Evolutionary conservation across 2,329 filamentous ascomycete genomes (phyloP).

Genomic region (Aspergillus brasiliensis): DNA sequence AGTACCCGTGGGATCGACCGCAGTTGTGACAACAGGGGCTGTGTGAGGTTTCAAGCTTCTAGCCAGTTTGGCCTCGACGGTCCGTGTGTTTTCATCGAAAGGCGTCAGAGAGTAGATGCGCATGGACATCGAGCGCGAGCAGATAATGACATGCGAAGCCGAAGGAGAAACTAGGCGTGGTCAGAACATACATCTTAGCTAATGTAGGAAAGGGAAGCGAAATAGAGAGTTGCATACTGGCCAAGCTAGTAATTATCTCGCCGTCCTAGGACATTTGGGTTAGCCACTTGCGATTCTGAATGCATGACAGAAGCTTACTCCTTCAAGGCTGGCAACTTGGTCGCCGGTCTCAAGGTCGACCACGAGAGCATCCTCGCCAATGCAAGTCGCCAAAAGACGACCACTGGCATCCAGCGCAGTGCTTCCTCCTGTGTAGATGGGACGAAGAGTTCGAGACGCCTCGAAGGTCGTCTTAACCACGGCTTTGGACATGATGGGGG

Average conservation of each 20-base stretch:
- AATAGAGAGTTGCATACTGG: slow-evolving; percentile 35
- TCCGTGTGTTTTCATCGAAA: slow-evolving; percentile 56
- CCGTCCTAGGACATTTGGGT: slow-evolving; percentile 61
- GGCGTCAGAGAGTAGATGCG: slow-evolving; percentile 76
- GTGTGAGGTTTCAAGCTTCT: slow-evolving; percentile 86
- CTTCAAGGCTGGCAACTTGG: slow-evolving; percentile 83
- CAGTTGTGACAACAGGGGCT: slow-evolving; percentile 83
- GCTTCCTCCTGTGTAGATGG: slow-evolving; percentile 90
- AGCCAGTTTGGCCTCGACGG: slow-evolving; percentile 67
- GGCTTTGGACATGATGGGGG: slow-evolving; percentile 52
- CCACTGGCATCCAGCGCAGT: slow-evolving; percentile 81
- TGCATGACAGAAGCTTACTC: slow-evolving; percentile 58
- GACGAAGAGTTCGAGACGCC: slow-evolving; percentile 77
- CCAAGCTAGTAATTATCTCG: slow-evolving; percentile 49
- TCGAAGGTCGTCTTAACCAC: slow-evolving; percentile 85
- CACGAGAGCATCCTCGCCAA: slow-evolving; percentile 90
- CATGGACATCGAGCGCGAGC: slow-evolving; percentile 95
- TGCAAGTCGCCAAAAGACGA: slow-evolving; percentile 77
- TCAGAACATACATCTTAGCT: background rate
- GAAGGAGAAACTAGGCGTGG: slow-evolving; percentile 72
- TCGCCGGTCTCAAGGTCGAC: slow-evolving; percentile 81
- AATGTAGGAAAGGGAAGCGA: background rate
- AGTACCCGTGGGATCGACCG: slow-evolving; percentile 83
- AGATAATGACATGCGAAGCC: slow-evolving; percentile 83
- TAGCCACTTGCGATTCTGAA: slow-evolving; percentile 14